Evolutionary conservation across 306 rosid species (phyloP).

Genomic region (Castanea mollissima): DNA sequence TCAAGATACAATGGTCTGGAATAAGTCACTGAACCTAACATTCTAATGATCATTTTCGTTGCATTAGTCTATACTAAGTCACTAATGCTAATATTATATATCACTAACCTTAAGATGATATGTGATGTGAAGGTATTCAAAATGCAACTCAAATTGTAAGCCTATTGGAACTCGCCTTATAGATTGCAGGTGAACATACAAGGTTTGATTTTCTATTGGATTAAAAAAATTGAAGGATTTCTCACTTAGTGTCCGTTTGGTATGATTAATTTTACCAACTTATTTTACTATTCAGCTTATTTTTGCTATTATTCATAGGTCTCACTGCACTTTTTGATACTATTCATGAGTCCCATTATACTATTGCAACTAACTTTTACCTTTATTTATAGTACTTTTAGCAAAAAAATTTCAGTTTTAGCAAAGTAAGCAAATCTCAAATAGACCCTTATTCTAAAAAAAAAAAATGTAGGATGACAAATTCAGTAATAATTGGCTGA

Average conservation of each 20-base stretch:
- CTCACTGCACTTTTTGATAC: too few species aligned
- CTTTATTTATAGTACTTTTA: too few species aligned
- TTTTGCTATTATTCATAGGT: too few species aligned
- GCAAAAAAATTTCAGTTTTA: too few species aligned
- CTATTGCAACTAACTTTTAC: too few species aligned
- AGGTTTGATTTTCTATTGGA: not conserved
- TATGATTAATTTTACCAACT: too few species aligned
- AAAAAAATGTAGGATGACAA: not conserved
- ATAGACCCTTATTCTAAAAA: not conserved
- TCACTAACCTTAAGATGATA: not conserved
- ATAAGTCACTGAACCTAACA: not conserved
- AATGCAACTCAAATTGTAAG: not conserved
- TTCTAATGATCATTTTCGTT: not conserved
- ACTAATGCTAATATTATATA: not conserved
- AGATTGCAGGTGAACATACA: not conserved
- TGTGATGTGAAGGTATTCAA: not conserved
- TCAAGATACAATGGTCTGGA: not conserved
- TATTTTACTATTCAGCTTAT: too few species aligned
- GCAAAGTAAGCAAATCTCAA: too few species aligned
- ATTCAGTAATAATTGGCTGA: not conserved
- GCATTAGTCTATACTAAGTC: not conserved
- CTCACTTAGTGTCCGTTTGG: too few species aligned
- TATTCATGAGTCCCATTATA: too few species aligned
- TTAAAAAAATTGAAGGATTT: not conserved
- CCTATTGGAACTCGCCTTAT: not conserved